Evolutionary conservation across 2,329 filamentous ascomycete species (phyloP).

Genomic region (Fusarium foetens): DNA sequence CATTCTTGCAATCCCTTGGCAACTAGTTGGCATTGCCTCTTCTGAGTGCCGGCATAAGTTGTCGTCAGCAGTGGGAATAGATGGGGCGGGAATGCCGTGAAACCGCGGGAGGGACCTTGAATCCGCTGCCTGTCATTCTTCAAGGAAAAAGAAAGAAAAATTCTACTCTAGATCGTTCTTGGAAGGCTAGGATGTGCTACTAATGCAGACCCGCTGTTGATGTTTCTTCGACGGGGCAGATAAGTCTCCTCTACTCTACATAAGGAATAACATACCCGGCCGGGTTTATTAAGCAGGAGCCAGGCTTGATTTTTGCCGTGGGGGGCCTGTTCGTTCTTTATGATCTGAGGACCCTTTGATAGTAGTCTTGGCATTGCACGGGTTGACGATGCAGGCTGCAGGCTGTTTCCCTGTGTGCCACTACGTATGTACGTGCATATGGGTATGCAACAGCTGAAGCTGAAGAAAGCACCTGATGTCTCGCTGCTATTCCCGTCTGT

Average conservation of each 20-base stretch:
- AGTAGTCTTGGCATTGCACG: constrained; percentile 11
- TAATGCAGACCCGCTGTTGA: constrained; percentile 6
- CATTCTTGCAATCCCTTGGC: background rate
- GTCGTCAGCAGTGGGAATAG: constrained; percentile 37
- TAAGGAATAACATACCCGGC: constrained; percentile 12
- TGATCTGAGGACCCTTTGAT: constrained; percentile 30
- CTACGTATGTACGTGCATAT: background rate
- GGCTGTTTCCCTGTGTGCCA: constrained; percentile 10
- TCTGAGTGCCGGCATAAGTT: constrained; percentile 36
- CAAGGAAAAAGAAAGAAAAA: constrained; percentile 23
- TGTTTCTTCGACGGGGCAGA: constrained; percentile 11
- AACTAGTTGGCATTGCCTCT: background rate
- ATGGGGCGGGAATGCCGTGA: constrained; percentile 37
- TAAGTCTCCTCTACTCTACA: background rate
- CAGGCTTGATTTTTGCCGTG: background rate
- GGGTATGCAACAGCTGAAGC: background rate
- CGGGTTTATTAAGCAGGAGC: constrained; percentile 2
- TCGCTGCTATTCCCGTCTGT: background rate
- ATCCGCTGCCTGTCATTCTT: background rate
- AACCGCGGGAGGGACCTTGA: constrained; percentile 23
- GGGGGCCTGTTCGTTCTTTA: background rate
- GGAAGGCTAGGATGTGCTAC: background rate
- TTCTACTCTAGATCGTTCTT: constrained; percentile 2
- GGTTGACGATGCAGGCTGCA: constrained; percentile 15
- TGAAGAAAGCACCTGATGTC: constrained; percentile 5